Evolutionary conservation across 331 rosid species (phyloP).

Genomic region (Telfairia occidentalis): DNA sequence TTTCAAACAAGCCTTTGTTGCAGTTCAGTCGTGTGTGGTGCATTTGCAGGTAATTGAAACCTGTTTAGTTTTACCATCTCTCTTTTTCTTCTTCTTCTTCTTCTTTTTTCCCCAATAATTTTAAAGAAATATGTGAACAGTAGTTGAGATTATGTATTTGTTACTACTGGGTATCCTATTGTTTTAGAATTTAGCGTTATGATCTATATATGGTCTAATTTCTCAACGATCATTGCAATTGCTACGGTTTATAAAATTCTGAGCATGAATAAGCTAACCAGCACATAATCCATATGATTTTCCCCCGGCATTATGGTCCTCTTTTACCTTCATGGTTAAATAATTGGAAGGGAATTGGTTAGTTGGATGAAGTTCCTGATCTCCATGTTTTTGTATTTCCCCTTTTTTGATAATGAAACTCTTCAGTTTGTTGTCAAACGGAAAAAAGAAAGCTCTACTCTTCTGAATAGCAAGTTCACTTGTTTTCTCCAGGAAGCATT

Average conservation of each 20-base stretch:
- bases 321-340: not conserved
- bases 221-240: not conserved
- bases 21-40: constrained; percentile 95
- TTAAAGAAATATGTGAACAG: not conserved
- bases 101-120: not conserved
- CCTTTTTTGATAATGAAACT: too few relatives aligned
- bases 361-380: too few relatives aligned
- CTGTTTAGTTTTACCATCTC: not conserved
- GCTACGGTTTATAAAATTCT: not conserved
- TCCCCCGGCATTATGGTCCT: not conserved
- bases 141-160: not conserved
- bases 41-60: constrained; percentile 69
- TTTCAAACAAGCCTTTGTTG: constrained; percentile 98
- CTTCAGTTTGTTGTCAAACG: too few relatives aligned
- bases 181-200: not conserved
- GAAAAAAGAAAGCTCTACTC: not conserved
- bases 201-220: not conserved
- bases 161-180: not conserved
- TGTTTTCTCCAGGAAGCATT: not conserved
- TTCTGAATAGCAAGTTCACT: not conserved
- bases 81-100: not conserved
- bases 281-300: too few relatives aligned
- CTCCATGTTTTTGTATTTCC: too few relatives aligned
- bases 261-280: too few relatives aligned
- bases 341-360: not conserved